Evolutionary conservation across 768 basidiomycete genomes (phyloP).

Genomic region (Tephrocybe sp.): DNA sequence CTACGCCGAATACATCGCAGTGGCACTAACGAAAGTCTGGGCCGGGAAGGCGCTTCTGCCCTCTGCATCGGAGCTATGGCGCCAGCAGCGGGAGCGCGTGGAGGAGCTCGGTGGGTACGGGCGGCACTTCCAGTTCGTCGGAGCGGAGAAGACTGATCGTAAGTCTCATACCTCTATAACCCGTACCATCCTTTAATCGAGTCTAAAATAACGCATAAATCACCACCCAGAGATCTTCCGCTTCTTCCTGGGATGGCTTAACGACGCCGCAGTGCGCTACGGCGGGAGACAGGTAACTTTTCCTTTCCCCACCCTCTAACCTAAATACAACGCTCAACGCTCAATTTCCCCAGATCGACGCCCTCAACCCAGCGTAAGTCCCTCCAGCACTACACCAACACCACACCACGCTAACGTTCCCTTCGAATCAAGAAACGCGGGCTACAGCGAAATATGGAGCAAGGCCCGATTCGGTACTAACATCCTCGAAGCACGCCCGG

Average conservation of each 20-base stretch:
- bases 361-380: too few relatives aligned
- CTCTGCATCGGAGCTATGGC: slow-evolving; percentile 30
- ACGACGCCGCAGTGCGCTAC: slow-evolving; percentile 35
- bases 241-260: slow-evolving; percentile 37
- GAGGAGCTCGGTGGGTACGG: slow-evolving; percentile 33
- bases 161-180: not conserved
- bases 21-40: slow-evolving; percentile 39
- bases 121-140: slow-evolving; percentile 33
- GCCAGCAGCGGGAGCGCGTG: slow-evolving; percentile 28
- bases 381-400: too few relatives aligned
- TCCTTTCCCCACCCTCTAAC: too few relatives aligned
- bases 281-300: slow-evolving; percentile 34
- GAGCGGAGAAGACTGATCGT: slow-evolving; percentile 27
- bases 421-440: too few relatives aligned
- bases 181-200: too few relatives aligned
- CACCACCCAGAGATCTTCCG: slow-evolving; percentile 15
- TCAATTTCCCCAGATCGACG: too few relatives aligned
- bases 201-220: too few relatives aligned
- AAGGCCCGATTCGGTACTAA: too few relatives aligned
- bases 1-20: slow-evolving; percentile 32
- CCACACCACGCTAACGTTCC: too few relatives aligned
- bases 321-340: too few relatives aligned
- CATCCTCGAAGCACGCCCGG: too few relatives aligned
- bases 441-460: too few relatives aligned
- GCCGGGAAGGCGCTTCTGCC: slow-evolving; percentile 34